Evolutionary conservation across 2,329 filamentous ascomycete genomes (phyloP).

Genomic region (Alternaria panax): DNA sequence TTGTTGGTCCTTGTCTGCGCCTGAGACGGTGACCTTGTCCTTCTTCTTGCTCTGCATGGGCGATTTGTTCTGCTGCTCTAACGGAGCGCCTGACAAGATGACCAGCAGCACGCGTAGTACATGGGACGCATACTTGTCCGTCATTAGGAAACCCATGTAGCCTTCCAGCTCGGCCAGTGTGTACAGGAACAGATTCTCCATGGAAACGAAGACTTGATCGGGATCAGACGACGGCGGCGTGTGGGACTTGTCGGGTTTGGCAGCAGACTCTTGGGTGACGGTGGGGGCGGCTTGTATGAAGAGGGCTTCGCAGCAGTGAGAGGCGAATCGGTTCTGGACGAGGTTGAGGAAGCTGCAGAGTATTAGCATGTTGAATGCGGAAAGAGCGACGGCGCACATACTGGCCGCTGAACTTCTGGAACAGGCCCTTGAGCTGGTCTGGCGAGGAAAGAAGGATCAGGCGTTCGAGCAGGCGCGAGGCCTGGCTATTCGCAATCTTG

Average conservation of each 20-base stretch:
- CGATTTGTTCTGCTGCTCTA: slow-evolving; percentile 70
- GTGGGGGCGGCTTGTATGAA: slow-evolving; percentile 83
- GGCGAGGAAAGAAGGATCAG: slow-evolving; percentile 82
- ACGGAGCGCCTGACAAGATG: slow-evolving; percentile 81
- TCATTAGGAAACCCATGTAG: slow-evolving; percentile 82
- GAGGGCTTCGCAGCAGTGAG: slow-evolving; percentile 94
- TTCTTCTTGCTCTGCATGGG: slow-evolving; percentile 93
- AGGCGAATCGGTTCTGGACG: slow-evolving; percentile 94
- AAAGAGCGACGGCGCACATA: slow-evolving; percentile 44
- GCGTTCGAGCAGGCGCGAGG: slow-evolving; percentile 89
- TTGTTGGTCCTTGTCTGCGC: slow-evolving; percentile 59
- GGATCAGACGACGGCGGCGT: slow-evolving; percentile 56
- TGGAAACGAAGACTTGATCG: slow-evolving; percentile 65
- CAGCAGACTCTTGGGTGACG: slow-evolving; percentile 74
- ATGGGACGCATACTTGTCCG: slow-evolving; percentile 89
- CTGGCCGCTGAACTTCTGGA: slow-evolving; percentile 84
- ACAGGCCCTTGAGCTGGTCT: slow-evolving; percentile 83
- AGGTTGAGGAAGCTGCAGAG: slow-evolving; percentile 75
- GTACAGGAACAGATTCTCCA: slow-evolving; percentile 85
- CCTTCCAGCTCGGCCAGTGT: slow-evolving; percentile 89
- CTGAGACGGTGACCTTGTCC: slow-evolving; percentile 72
- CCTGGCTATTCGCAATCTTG: slow-evolving; percentile 95
- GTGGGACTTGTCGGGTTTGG: slow-evolving; percentile 55
- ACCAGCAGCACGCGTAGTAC: slow-evolving; percentile 85
- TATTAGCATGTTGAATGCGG: slow-evolving; percentile 19